Evolutionary conservation across 495 filamentous ascomycete species (phyloP).

Genomic region (Neurospora sp.): DNA sequence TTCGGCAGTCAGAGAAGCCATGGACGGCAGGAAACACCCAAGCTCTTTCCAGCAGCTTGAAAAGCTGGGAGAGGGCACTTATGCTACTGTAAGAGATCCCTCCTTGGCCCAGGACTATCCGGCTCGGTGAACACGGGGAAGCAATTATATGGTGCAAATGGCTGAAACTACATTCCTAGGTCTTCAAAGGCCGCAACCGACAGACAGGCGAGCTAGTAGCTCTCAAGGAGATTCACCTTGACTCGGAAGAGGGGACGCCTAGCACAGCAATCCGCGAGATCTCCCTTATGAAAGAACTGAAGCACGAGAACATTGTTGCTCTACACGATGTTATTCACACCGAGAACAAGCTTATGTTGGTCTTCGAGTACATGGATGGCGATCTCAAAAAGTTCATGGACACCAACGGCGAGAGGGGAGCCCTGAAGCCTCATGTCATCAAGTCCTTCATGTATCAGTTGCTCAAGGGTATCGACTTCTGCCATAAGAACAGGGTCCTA

Average conservation of each 20-base stretch:
- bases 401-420: conserved; percentile 69
- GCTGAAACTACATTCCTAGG: conserved; percentile 36
- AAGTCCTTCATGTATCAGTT: conserved; percentile 98
- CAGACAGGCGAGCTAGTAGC: conserved; percentile 94
- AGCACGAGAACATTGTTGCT: conserved; percentile 94
- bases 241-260: conserved; percentile 96
- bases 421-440: conserved; percentile 74
- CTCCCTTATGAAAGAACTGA: conserved; percentile 97
- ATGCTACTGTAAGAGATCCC: conserved; percentile 72
- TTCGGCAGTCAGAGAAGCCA: conserved; percentile 24
- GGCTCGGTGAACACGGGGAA: neutral
- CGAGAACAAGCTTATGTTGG: conserved; percentile 98
- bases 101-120: neutral
- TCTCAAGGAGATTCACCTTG: conserved; percentile 97
- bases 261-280: conserved; percentile 99
- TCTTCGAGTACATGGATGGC: conserved; percentile 97
- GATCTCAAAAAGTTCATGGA: conserved; percentile 99
- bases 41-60: conserved; percentile 98
- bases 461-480: conserved; percentile 88
- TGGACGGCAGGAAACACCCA: conserved; percentile 85
- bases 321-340: conserved; percentile 99
- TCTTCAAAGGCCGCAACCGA: conserved; percentile 97
- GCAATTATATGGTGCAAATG: neutral
- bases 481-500: conserved; percentile 89
- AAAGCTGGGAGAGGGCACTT: conserved; percentile 97